Evolutionary conservation across 2,329 filamentous ascomycete species (phyloP).

Genomic region (Chrysosporium queenslandicum): DNA sequence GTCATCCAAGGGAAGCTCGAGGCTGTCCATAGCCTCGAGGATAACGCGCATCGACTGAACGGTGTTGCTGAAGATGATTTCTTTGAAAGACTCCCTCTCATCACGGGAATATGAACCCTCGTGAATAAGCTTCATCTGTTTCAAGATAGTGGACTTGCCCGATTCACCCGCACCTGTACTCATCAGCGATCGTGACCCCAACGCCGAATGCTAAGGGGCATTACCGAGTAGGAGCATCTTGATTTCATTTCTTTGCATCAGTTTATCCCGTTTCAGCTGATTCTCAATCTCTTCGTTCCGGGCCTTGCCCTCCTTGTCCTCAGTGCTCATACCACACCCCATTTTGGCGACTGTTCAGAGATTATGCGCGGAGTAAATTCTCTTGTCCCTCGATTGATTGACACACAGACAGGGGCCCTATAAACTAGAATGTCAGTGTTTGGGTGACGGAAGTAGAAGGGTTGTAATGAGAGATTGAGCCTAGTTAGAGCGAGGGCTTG

Average conservation of each 20-base stretch:
- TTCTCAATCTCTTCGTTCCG: slow-evolving; percentile 99
- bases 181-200: background rate
- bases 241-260: slow-evolving; percentile 99
- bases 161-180: slow-evolving; percentile 85
- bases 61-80: slow-evolving; percentile 63
- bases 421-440: background rate
- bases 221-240: slow-evolving; percentile 98
- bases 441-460: background rate
- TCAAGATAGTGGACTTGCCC: slow-evolving; percentile 86
- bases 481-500: background rate
- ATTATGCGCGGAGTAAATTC: background rate
- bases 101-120: slow-evolving; percentile 98
- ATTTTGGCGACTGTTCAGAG: slow-evolving; percentile 53
- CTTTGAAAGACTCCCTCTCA: slow-evolving; percentile 59
- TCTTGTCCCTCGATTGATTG: background rate
- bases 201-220: slow-evolving; percentile 26
- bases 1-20: slow-evolving; percentile 75
- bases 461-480: background rate
- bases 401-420: background rate
- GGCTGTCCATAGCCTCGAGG: slow-evolving; percentile 57
- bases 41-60: slow-evolving; percentile 63
- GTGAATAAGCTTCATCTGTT: slow-evolving; percentile 99
- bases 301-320: slow-evolving; percentile 99
- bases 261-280: slow-evolving; percentile 94
- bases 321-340: slow-evolving; percentile 99